Evolutionary conservation across 108 stramenopile species (phyloP), one percentile per base, ranked within the genome.

Genomic region (Cyclotella sp.): DNA sequence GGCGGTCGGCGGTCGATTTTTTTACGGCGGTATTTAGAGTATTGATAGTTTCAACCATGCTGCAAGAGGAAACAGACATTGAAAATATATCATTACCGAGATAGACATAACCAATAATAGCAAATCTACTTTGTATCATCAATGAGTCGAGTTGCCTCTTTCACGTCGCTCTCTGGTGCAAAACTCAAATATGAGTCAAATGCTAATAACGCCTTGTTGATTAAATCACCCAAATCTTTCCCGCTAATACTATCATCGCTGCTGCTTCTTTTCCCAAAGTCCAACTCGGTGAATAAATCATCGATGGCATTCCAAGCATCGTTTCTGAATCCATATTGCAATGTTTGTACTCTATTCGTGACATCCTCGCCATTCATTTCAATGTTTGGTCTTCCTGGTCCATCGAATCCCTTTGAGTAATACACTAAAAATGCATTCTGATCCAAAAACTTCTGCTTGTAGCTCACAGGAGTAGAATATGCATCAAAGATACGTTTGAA

Each of bases 401-500:
- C 94, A 83, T 95, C 94, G 74, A 87, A 95, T 47, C 94, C 94
- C 65, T 90, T 86, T 28, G 94, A 91, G 62, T 95, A 95, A 49
- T 95, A 95, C 0, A 95, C 91, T 57, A 95, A 74, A 78, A 95
- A 95, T 3, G 94, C 94, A 86, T 95, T 95, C 45, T 88, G 84
- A 79, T 95, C 91, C 22, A 92, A 51, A 75, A 90, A 95, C 62
- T 88, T 88, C 65, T 95, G 94, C 47, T 95, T 95, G 85, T 95
- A 95, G 29, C 85, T 86, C 39, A 92, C 85, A 15, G 86, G 86
- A 67, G 88, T 81, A 0, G 90, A 91, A 70, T 91, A 95, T 28
- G 83, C 86, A 75, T 95, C 94, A 84, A 95, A 95, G 19, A 91
- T 27, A 45, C 85, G 72, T 73, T 95, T 95, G 75, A 95, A 92